phyloP scores from a whole-genome alignment of 2,329 filamentous ascomycete genomes.

The Aspergillus aculeatus region DNA sequence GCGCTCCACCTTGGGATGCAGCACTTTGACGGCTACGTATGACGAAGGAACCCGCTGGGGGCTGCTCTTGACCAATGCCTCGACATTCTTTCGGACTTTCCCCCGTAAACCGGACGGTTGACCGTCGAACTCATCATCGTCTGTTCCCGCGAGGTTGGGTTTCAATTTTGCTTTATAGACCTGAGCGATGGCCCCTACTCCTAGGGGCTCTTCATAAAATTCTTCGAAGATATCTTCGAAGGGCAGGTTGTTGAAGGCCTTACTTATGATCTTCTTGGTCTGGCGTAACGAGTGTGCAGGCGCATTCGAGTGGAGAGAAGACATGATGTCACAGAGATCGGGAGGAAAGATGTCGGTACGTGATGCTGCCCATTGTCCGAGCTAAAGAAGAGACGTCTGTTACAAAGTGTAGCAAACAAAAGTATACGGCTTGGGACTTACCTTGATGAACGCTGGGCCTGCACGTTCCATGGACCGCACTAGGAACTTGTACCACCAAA shows the following conservation, averaged over 20 bases:
- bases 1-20: conserved; percentile 87
- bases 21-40: conserved; percentile 93
- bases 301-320: conserved; percentile 88
- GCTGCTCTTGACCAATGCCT: conserved; percentile 80
- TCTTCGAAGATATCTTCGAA: conserved; percentile 97
- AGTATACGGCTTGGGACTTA: conserved; percentile 34
- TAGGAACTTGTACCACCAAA: conserved; percentile 94
- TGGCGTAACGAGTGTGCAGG: conserved; percentile 81
- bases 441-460: conserved; percentile 96
- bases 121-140: conserved; percentile 55
- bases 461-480: conserved; percentile 88
- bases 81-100: conserved; percentile 76
- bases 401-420: not conserved
- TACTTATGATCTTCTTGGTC: conserved; percentile 75
- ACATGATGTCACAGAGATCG: conserved; percentile 91
- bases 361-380: conserved; percentile 98
- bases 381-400: conserved; percentile 45
- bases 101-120: conserved; percentile 60
- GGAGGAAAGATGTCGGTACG: conserved; percentile 93
- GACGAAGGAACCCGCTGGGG: conserved; percentile 82
- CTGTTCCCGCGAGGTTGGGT: conserved; percentile 67
- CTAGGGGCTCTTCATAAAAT: conserved; percentile 83
- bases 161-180: conserved; percentile 95
- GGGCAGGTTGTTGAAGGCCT: conserved; percentile 73
- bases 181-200: conserved; percentile 94